Conservation (phyloP, 1,139 yeast species). For the Geotrichum carabidarum region DNA sequence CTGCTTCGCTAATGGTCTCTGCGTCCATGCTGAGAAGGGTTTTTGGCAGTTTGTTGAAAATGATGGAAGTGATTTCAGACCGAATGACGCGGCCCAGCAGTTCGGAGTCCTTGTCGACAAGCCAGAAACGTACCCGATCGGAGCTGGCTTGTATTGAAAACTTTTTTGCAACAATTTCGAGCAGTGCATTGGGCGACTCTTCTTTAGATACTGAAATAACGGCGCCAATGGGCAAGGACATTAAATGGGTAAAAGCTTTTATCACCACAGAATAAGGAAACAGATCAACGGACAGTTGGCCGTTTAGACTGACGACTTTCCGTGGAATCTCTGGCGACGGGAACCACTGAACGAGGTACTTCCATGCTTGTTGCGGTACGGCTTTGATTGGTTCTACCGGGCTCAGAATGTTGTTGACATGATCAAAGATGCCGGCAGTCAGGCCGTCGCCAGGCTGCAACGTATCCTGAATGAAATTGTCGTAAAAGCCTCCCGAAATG, state of each 20-base stretch:
- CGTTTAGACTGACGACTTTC: constrained; percentile 5
- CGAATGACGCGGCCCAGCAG: constrained; percentile 2
- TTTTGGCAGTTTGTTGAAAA: constrained; percentile 3
- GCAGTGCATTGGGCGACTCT: neutral
- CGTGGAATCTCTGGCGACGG: constrained; percentile 13
- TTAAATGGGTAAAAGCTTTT: constrained; percentile 8
- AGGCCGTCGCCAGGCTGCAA: constrained; percentile 8
- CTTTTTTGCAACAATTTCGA: neutral
- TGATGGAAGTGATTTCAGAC: constrained; percentile 8
- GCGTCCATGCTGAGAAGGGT: neutral
- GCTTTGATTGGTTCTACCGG: neutral
- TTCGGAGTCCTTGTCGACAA: constrained; percentile 1
- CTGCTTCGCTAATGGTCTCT: neutral
- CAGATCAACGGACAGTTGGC: constrained; percentile 6
- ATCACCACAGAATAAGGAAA: constrained; percentile 11
- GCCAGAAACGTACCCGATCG: constrained; percentile 6
- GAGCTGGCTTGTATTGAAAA: neutral
- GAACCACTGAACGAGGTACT: constrained; percentile 14
- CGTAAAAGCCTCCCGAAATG: constrained; percentile 6
- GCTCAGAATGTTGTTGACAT: neutral
- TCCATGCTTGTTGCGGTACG: constrained; percentile 16
- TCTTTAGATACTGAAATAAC: neutral
- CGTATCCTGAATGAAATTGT: neutral
- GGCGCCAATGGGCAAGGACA: constrained; percentile 1
- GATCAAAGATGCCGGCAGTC: constrained; percentile 15